A percentile compares a stretch with the other conserved stretches of the same genome.
phyloP scores from a whole-genome alignment of 768 basidiomycete species.

The Scleroderma bovista region DNA sequence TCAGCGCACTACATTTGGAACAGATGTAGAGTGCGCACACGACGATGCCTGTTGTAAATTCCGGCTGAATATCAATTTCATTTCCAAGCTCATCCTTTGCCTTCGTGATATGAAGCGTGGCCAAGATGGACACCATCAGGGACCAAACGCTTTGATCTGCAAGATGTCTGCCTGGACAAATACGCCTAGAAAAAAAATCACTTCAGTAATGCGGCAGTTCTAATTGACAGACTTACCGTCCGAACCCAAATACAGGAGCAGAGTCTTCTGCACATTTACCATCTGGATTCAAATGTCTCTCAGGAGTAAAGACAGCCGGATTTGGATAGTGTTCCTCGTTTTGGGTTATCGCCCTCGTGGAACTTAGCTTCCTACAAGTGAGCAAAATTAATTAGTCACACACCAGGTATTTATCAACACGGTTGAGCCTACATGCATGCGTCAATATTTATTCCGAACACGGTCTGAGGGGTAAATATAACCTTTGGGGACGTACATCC shows the following conservation, averaged over 20 bases:
- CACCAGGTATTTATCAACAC: conserved; percentile 20
- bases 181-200: conserved; percentile 7
- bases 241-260: conserved; percentile 15
- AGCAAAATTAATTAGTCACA: neutral
- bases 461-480: neutral
- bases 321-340: conserved; percentile 47
- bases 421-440: conserved; percentile 10
- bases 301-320: conserved; percentile 49
- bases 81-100: conserved; percentile 23
- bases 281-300: conserved; percentile 39
- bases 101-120: conserved; percentile 22
- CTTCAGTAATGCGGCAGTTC: neutral
- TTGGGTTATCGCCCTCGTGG: conserved; percentile 41
- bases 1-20: neutral
- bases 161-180: conserved; percentile 30
- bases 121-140: conserved; percentile 24
- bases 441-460: neutral
- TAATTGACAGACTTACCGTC: conserved; percentile 13
- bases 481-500: conserved; percentile 28
- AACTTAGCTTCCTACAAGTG: neutral
- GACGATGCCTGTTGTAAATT: conserved; percentile 18
- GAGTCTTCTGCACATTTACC: conserved; percentile 9
- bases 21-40: conserved; percentile 7
- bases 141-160: conserved; percentile 31
- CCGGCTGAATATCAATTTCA: conserved; percentile 19